These are phyloP conservation scores for Penicillium pancosmium DNA, from an alignment of 495 filamentous ascomycete genomes.

Conservation along the genomic window DNA sequence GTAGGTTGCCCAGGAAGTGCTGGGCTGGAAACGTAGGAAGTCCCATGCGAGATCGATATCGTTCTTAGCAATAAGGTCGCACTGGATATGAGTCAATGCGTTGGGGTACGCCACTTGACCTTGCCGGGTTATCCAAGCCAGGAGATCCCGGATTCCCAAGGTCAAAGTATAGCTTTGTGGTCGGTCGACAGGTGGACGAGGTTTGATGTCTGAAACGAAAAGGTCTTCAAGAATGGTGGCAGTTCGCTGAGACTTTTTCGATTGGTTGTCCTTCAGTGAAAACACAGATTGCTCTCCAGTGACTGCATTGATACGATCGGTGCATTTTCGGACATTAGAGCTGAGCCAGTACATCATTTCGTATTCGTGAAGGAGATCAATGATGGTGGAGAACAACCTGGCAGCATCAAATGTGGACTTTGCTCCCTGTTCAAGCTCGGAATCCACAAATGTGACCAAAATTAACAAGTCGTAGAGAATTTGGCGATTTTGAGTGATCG, in stretches of 20 bases:
- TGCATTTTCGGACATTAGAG: conserved; percentile 49
- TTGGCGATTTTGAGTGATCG: conserved; percentile 63
- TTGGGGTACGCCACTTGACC: conserved; percentile 48
- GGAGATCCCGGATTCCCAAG: conserved; percentile 50
- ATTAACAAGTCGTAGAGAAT: conserved; percentile 80
- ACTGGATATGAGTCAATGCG: conserved; percentile 63
- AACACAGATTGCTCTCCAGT: conserved; percentile 28
- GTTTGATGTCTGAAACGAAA: conserved; percentile 51
- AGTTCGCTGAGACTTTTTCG: conserved; percentile 29
- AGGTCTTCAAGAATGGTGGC: conserved; percentile 53
- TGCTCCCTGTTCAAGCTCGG: conserved; percentile 70
- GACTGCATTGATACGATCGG: conserved; percentile 21
- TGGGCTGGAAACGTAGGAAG: conserved; percentile 68
- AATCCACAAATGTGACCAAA: conserved; percentile 80
- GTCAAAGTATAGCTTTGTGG: conserved; percentile 53
- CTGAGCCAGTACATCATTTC: conserved; percentile 83
- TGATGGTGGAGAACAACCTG: conserved; percentile 65
- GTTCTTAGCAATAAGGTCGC: conserved; percentile 67
- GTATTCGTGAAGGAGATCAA: conserved; percentile 69
- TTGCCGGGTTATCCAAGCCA: conserved; percentile 52
- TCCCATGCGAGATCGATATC: conserved; percentile 75
- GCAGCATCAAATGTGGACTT: conserved; percentile 68
- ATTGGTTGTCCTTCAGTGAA: conserved; percentile 32
- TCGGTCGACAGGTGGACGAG: conserved; percentile 42
- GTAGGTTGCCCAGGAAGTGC: conserved; percentile 77